Evolutionary conservation across 2,329 filamentous ascomycete genomes (phyloP).

Genomic region (Stemphylium beticola): DNA sequence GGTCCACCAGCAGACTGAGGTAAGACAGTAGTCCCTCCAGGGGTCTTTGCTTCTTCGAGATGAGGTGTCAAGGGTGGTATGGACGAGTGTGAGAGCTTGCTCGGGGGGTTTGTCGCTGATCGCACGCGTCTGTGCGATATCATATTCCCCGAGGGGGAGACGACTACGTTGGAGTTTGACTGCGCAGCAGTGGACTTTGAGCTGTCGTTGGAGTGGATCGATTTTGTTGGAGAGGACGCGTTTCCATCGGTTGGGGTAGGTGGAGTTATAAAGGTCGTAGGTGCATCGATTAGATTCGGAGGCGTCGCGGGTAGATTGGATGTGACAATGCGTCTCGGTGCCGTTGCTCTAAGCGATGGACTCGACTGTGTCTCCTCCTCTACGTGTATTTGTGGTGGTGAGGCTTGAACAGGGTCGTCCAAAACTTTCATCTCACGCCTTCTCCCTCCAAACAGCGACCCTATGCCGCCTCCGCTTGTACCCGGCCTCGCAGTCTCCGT

Average conservation of each 20-base stretch:
- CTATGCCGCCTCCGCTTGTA: constrained; percentile 50
- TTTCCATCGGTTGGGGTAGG: constrained; percentile 64
- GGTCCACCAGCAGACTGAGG: constrained; percentile 55
- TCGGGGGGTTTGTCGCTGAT: constrained; percentile 68
- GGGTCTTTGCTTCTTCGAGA: constrained; percentile 70
- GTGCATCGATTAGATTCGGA: constrained; percentile 52
- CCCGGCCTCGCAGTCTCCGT: constrained; percentile 51
- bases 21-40: constrained; percentile 60
- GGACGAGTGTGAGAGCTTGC: constrained; percentile 83
- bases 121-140: constrained; percentile 72
- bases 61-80: constrained; percentile 73
- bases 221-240: constrained; percentile 42
- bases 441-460: constrained; percentile 51
- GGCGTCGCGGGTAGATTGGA: constrained; percentile 49
- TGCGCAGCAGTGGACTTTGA: constrained; percentile 39
- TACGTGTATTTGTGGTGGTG: constrained; percentile 41
- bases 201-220: constrained; percentile 31
- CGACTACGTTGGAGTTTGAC: constrained; percentile 60
- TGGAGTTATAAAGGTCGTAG: constrained; percentile 67
- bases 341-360: constrained; percentile 28
- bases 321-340: constrained; percentile 48
- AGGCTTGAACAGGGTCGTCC: constrained; percentile 36
- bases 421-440: constrained; percentile 39
- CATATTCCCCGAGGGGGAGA: constrained; percentile 72
- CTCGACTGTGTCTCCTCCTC: constrained; percentile 41